Conservation (phyloP, 2,329 filamentous ascomycete species). For the Truncatella angustata region DNA sequence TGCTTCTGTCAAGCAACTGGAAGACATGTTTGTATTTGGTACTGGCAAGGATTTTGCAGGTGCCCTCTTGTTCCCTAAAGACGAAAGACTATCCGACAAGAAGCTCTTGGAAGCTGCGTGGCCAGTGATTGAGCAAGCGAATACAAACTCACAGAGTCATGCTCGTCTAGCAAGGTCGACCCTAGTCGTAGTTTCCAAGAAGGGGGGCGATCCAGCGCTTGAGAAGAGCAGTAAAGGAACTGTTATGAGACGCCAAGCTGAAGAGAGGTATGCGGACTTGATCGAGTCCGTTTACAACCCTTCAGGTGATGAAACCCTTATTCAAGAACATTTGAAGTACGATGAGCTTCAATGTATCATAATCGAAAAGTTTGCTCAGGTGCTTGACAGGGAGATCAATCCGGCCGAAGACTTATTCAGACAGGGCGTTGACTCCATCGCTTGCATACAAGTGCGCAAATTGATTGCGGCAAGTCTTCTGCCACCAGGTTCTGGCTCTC, state of each 20-base stretch:
- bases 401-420: slow-evolving; percentile 52
- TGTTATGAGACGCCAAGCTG: slow-evolving; percentile 49
- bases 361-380: slow-evolving; percentile 26
- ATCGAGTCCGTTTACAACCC: slow-evolving; percentile 46
- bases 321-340: slow-evolving; percentile 14
- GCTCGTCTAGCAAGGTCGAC: slow-evolving; percentile 48
- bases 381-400: slow-evolving; percentile 26
- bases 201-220: slow-evolving; percentile 34
- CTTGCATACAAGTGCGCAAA: slow-evolving; percentile 50
- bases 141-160: slow-evolving; percentile 47
- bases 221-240: slow-evolving; percentile 63
- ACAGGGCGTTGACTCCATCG: slow-evolving; percentile 59
- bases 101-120: slow-evolving; percentile 41
- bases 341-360: slow-evolving; percentile 35
- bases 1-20: slow-evolving; percentile 38
- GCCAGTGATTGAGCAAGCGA: slow-evolving; percentile 44
- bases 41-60: slow-evolving; percentile 55
- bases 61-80: slow-evolving; percentile 48
- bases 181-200: slow-evolving; percentile 43
- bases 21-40: slow-evolving; percentile 61
- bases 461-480: slow-evolving; percentile 26
- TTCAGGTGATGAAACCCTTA: neutral
- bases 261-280: slow-evolving; percentile 42
- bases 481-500: neutral
- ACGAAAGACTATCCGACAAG: slow-evolving; percentile 24